Percentiles rank a stretch among this genome's conserved stretches.
These are phyloP conservation scores for Funneliformis caledonium DNA, from an alignment of 371 early-diverging fungal genomes.

Conservation along the genomic window DNA sequence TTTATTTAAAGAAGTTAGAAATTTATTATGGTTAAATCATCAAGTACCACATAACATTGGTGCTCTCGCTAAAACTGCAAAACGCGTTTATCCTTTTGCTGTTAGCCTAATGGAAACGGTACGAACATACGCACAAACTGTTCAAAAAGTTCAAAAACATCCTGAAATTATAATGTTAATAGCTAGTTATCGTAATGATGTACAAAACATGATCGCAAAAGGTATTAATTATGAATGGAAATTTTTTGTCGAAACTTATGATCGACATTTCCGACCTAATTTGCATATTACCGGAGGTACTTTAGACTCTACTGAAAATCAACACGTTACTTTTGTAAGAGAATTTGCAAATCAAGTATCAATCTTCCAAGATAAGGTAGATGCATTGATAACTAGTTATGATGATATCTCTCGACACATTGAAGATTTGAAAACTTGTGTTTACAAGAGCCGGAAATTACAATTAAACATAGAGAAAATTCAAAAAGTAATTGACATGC, in stretches of 20 bases:
- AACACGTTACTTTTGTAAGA: constrained; percentile 92
- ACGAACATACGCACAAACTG: constrained; percentile 89
- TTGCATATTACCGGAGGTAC: constrained; percentile 55
- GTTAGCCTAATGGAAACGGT: constrained; percentile 95
- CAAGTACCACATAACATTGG: constrained; percentile 93
- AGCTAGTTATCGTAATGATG: constrained; percentile 90
- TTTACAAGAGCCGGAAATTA: constrained; percentile 74
- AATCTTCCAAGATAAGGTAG: constrained; percentile 95
- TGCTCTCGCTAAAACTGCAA: constrained; percentile 94
- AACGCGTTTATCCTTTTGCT: constrained; percentile 97
- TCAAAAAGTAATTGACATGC: constrained; percentile 89
- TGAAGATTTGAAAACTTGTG: constrained; percentile 83
- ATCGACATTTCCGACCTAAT: constrained; percentile 58
- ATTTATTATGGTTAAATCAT: constrained; percentile 91
- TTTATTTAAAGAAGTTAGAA: constrained; percentile 96
- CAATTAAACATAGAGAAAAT: constrained; percentile 74
- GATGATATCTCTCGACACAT: constrained; percentile 80
- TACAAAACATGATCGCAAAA: constrained; percentile 86
- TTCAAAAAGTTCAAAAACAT: constrained; percentile 78
- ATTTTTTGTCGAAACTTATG: constrained; percentile 89
- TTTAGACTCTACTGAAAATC: constrained; percentile 75
- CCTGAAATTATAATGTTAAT: constrained; percentile 79
- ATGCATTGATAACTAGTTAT: constrained; percentile 77
- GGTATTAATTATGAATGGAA: constrained; percentile 95
- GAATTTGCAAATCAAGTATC: constrained; percentile 91